A percentile compares a stretch with the other conserved stretches of the same genome.
These are phyloP conservation scores for Dioscorea alata DNA, from an alignment of 106 monocot genomes.

Conservation along the genomic window DNA sequence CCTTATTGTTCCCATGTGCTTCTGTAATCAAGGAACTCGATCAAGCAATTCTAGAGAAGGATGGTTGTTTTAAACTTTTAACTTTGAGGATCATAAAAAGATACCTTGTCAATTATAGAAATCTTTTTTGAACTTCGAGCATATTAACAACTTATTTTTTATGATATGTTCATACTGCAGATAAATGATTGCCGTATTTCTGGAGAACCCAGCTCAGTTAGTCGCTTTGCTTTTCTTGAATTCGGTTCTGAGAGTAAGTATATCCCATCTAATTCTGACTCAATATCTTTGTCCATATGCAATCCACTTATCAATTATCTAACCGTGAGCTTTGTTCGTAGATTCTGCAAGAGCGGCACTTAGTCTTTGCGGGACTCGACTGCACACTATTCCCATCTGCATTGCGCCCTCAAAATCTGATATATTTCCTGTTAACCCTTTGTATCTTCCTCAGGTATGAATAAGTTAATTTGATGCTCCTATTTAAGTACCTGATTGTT, in stretches of 20 bases:
- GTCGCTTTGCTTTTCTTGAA: constrained; percentile 72
- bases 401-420: constrained; percentile 91
- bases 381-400: constrained; percentile 67
- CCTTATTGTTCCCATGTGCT: background rate
- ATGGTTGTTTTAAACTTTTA: background rate
- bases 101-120: background rate
- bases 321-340: constrained; percentile 9
- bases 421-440: constrained; percentile 85
- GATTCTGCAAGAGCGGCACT: constrained; percentile 65
- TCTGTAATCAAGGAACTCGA: background rate
- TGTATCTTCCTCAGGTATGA: constrained; percentile 72
- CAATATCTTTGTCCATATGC: no score
- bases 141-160: background rate
- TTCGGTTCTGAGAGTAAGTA: constrained; percentile 47
- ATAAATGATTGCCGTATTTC: constrained; percentile 65
- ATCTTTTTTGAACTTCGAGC: background rate
- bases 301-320: background rate
- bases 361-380: constrained; percentile 53
- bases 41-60: background rate
- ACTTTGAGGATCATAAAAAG: no score
- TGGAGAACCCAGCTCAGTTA: constrained; percentile 55
- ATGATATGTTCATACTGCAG: constrained; percentile 16
- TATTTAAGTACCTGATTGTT: background rate
- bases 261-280: background rate
- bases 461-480: background rate